A percentile compares a stretch with the other conserved stretches of the same genome.
Conservation (phyloP, 73 alveolate species). For the Paramecium sonneborni region DNA sequence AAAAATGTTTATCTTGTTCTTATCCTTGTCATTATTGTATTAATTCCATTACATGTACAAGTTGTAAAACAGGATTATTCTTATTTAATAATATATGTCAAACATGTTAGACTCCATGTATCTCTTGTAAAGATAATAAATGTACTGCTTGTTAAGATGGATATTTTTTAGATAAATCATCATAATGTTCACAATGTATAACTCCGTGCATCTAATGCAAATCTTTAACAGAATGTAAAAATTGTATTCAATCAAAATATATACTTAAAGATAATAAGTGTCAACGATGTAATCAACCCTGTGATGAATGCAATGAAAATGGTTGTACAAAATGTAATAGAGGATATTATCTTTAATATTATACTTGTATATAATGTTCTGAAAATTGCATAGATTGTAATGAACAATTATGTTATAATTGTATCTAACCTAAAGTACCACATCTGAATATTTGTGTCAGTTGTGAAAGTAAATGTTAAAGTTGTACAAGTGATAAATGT, state of each 20-base stretch:
- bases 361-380: not conserved
- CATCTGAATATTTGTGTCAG: not conserved
- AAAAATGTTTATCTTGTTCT: not conserved
- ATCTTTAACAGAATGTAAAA: too few relatives aligned
- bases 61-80: not conserved
- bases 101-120: not conserved
- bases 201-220: too few relatives aligned
- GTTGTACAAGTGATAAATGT: not conserved
- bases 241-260: too few relatives aligned
- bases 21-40: not conserved
- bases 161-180: not conserved
- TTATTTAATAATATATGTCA: not conserved
- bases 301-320: too few relatives aligned
- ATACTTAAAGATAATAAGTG: too few relatives aligned
- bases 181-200: not conserved
- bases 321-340: not conserved
- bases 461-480: not conserved
- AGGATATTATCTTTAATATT: not conserved
- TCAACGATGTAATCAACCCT: too few relatives aligned
- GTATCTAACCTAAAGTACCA: not conserved
- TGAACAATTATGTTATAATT: not conserved
- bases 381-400: not conserved
- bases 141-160: not conserved
- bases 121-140: not conserved
- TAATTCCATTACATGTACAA: not conserved